These are phyloP conservation scores for Sequoiadendron giganteum DNA, from an alignment of 75 land plant species.

Conservation along the genomic window DNA sequence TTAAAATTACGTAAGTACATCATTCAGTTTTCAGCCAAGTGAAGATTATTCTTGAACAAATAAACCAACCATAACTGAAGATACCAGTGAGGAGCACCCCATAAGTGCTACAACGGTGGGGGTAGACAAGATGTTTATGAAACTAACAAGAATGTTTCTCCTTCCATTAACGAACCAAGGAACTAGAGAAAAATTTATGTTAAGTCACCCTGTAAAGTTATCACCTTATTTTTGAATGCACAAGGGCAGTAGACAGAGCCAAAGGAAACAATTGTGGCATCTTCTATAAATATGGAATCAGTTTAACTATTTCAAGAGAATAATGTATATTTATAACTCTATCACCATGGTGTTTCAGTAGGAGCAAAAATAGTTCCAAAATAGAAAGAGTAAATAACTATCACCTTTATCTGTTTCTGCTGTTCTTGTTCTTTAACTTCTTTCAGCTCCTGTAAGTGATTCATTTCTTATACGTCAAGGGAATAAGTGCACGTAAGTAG, in stretches of 20 bases:
- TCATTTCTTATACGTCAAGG: slow-evolving; percentile 1
- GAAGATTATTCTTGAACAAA: background rate
- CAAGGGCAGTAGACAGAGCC: background rate
- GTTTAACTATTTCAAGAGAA: background rate
- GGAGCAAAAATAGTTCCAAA: background rate
- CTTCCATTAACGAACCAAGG: background rate
- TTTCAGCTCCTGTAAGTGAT: slow-evolving; percentile 59
- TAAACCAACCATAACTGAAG: background rate
- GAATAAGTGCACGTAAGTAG: background rate
- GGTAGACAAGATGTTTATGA: background rate
- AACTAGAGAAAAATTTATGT: background rate
- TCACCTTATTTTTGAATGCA: background rate
- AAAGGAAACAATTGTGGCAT: background rate
- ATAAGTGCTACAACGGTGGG: background rate
- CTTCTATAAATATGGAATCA: background rate
- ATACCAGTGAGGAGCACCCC: background rate
- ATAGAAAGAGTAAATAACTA: background rate
- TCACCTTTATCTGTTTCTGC: slow-evolving; percentile 70
- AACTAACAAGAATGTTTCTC: background rate
- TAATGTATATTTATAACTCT: background rate
- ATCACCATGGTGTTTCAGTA: background rate
- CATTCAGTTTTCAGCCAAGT: background rate
- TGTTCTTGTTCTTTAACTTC: slow-evolving; percentile 71
- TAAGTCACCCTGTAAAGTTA: background rate
- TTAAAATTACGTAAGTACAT: background rate